Evolutionary conservation across 306 rosid species (phyloP), one percentile per base, ranked within the genome.

Genomic region (Pachyrhizus erosus): DNA sequence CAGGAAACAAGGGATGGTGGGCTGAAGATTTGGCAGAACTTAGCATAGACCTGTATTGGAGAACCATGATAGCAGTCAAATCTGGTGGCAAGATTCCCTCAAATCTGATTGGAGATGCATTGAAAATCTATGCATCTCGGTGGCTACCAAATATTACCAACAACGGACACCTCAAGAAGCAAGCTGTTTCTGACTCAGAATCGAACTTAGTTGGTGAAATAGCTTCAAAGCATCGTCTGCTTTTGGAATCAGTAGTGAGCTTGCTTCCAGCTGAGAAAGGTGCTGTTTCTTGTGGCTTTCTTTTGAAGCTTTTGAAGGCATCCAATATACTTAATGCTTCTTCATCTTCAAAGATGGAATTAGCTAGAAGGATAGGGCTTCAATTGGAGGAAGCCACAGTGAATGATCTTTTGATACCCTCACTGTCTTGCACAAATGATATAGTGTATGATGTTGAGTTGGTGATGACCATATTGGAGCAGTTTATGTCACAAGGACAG

Each of bases 21-120:
- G 99, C 92, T 76, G 97, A 93, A 81, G 99, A 96, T 76, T 79
- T 96, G 34, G 97, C 99, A 57, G 99, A 96, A 84, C 73, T 96
- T 79, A 90, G 97, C 82, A 90, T 96, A 81, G 99, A 93, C 84
- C 92, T 96, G 9, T 96, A 90, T 48, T 96, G 98, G 99, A 92
- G 99, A 80, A 89, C 92, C 73, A 91, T 93, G 97, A 88, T 96
- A 55, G 94, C 92, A 7, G 88, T 93, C 66, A 96, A 96, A 85
- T 96, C 99, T 46, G 91, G 92, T 66, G 91, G 89, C 15, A 93
- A 86, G 75, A 79, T 92, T 24, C 89, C 97, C 12, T 83, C 94
- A 54, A 83, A 79, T 84, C 90, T 96, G 78, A 80, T 93, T 12
- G 99, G 98, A 9, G 97, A 96, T 84, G 96, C 98, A 67, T 83